Evolutionary conservation across 441 rosid genomes (phyloP).

Genomic region (Gossypium laxum): DNA sequence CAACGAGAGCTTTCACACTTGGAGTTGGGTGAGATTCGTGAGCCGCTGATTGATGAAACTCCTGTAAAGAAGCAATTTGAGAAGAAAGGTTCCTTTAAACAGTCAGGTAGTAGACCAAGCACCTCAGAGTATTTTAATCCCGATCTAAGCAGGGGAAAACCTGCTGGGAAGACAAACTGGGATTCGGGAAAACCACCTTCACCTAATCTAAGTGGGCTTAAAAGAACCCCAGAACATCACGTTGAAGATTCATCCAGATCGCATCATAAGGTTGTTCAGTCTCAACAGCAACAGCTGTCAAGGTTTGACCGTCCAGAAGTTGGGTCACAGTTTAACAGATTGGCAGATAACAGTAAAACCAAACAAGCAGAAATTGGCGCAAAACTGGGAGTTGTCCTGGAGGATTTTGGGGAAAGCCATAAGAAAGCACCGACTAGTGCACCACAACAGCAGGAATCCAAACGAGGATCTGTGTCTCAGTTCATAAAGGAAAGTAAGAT

Average conservation of each 20-base stretch:
- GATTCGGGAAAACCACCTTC: conserved; percentile 50
- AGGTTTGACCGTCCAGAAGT: conserved; percentile 37
- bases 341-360: conserved; percentile 41
- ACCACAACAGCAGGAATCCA: conserved; percentile 38
- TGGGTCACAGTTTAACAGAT: conserved; percentile 35
- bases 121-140: conserved; percentile 46
- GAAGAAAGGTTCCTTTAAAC: conserved; percentile 53
- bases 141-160: conserved; percentile 46
- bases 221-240: conserved; percentile 39
- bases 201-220: conserved; percentile 32
- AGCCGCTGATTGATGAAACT: conserved; percentile 47
- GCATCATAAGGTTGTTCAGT: conserved; percentile 31
- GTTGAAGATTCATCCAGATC: conserved; percentile 42
- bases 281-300: conserved; percentile 40
- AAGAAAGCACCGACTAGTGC: conserved; percentile 36
- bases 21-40: conserved; percentile 92
- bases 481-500: conserved; percentile 42
- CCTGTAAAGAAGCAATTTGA: conserved; percentile 44
- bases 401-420: conserved; percentile 65
- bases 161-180: conserved; percentile 34
- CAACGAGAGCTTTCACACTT: conserved; percentile 71
- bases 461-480: conserved; percentile 39
- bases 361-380: conserved; percentile 39
- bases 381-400: conserved; percentile 39
- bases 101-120: conserved; percentile 43